Evolutionary conservation across 148 eudicot species (phyloP), one percentile per base, ranked within the genome.

Genomic region (Camellia japonica): DNA sequence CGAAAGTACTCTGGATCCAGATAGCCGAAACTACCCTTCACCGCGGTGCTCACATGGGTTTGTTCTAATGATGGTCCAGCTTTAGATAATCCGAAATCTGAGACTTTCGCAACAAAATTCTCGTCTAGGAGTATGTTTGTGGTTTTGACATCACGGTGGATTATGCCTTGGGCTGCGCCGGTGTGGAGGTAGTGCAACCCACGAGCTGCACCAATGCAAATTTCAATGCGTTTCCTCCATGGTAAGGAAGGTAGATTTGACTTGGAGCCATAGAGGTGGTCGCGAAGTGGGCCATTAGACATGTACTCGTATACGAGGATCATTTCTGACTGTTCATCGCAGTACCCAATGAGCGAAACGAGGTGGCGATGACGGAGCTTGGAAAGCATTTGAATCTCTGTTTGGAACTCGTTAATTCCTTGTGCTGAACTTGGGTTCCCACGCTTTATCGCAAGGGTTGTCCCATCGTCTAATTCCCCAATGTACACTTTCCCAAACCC

Each of bases 151-250:
- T 91, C 91, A 0, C 94, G 79, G 78, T 91, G 94, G 76, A 91
- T 91, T 18, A 91, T 88, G 18, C 94, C 90, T 59, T 91, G 92
- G 0, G 91, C 71, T 0, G 94, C 90, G 0, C 94, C 94, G 0
- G 92, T 89, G 83, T 91, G 94, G 67, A 91, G 94, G 78, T 91
- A 91, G 47, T 91, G 94, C n/a, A 91, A 66, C 7, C 92, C 94
- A 13, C 91, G 88, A 9, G 94, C 92, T 0, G 94, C 78, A 6
- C 92, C 91, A 2, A 91, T 91, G 62, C 94, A 91, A 2, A 91
- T 91, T 68, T 91, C 92, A 0, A 91, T 89, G 79, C 94, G 73
- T 49, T 91, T 91, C 60, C 89, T 87, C 94, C 94, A 91, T 6
- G 87, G n/a, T 42, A 91, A 68, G n/a, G 90, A 85, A 23, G 78